These are phyloP conservation scores for Eragrostis nindensis DNA, from an alignment of 176 grass and related monocot species.

Conservation along the genomic window DNA sequence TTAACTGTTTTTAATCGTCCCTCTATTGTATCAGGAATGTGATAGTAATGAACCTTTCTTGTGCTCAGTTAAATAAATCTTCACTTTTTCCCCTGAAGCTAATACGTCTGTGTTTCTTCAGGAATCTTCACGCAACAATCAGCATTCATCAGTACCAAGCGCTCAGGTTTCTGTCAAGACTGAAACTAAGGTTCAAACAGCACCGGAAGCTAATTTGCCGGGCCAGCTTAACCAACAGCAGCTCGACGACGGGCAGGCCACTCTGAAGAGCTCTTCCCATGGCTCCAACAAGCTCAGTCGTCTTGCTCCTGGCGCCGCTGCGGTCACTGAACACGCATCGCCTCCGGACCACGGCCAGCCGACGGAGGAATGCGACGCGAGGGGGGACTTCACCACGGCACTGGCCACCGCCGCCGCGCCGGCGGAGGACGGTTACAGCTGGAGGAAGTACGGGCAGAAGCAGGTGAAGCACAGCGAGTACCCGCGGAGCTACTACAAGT, in stretches of 20 bases:
- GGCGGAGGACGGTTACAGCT: constrained; percentile 87
- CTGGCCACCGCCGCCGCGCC: constrained; percentile 15
- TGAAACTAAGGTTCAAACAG: constrained; percentile 38
- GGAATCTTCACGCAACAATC: constrained; percentile 35
- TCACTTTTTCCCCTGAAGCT: too few relatives aligned
- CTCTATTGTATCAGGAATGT: too few relatives aligned
- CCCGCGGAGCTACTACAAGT: constrained; percentile 96
- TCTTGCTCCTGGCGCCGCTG: constrained; percentile 13
- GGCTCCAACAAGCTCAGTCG: constrained; percentile 36
- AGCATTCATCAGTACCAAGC: constrained; percentile 22
- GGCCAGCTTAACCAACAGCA: constrained; percentile 29
- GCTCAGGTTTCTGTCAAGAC: constrained; percentile 30
- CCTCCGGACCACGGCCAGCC: constrained; percentile 28
- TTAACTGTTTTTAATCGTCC: neutral
- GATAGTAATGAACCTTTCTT: too few relatives aligned
- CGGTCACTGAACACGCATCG: constrained; percentile 21
- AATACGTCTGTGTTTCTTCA: constrained; percentile 8
- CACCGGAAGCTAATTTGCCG: neutral
- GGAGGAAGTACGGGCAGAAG: constrained; percentile 99
- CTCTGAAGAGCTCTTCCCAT: constrained; percentile 23
- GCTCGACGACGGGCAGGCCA: constrained; percentile 14
- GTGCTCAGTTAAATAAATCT: too few relatives aligned
- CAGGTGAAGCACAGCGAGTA: constrained; percentile 97
- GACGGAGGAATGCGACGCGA: neutral
- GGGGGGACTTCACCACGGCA: constrained; percentile 33